phyloP scores from a whole-genome alignment of 306 rosid genomes.

The Castanea crenata region DNA sequence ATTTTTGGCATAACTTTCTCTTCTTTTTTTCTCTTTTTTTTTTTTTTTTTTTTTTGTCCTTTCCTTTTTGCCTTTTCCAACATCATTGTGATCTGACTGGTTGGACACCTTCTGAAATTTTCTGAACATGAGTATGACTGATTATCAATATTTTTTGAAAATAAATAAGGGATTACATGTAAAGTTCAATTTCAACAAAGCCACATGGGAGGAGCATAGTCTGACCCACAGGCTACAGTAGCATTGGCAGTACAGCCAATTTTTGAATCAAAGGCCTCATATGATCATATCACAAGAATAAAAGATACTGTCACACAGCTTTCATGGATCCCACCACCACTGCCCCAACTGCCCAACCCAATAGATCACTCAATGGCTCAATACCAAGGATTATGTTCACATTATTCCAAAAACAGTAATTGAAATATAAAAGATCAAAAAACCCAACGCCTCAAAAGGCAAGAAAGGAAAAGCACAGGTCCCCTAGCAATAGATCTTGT shows the following conservation, averaged over 20 bases:
- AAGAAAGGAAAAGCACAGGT: constrained; percentile 30
- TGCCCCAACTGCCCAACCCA: constrained; percentile 40
- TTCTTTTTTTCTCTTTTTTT: background rate
- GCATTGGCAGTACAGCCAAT: constrained; percentile 22
- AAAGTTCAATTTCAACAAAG: constrained; percentile 26
- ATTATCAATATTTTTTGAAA: background rate
- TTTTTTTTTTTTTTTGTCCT: background rate
- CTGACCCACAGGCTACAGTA: constrained; percentile 30
- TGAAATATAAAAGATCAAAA: constrained; percentile 9
- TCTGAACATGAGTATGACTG: background rate
- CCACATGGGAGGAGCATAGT: constrained; percentile 31
- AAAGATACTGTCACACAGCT: constrained; percentile 35
- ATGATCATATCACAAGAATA: constrained; percentile 26
- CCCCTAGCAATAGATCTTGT: constrained; percentile 29
- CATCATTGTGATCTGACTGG: background rate
- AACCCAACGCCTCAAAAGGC: constrained; percentile 39
- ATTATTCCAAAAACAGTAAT: constrained; percentile 24
- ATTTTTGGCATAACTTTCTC: background rate
- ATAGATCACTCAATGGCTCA: constrained; percentile 7
- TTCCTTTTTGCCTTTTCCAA: background rate
- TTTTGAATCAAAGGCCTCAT: constrained; percentile 41
- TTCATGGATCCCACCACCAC: constrained; percentile 73
- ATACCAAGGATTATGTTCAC: constrained; percentile 27
- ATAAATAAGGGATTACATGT: background rate
- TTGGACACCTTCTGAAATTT: background rate